Evolutionary conservation across 257 asterid species (phyloP), one percentile per base, ranked within the genome.

Genomic region (Ehretia macrophylla): DNA sequence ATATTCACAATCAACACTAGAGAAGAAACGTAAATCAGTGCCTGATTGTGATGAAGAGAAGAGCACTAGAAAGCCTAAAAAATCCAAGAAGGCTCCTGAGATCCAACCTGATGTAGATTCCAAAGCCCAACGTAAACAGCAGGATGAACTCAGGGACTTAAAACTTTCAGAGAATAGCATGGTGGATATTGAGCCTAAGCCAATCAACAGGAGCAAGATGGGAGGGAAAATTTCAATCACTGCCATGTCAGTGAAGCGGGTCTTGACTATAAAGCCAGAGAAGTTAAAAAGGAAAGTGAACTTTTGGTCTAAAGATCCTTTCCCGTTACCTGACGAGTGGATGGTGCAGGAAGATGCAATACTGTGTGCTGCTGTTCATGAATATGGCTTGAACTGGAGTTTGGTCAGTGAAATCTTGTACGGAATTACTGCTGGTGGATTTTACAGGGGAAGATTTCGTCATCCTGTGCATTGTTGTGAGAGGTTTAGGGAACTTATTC

Each of bases 391-490:
- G 61, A 84, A 89, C 61, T 93, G 99, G 99, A 71, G 74, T 65
- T 76, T 93, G 75, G 87, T 79, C 46, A 85, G 97, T 86, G 97
- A 89, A 37, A 76, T 81, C 67, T 67, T 93, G 76, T 72, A 83
- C 47, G 92, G 90, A 32, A 69, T 77, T 77, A 69, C 86, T 53
- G 76, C 86, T 58, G 97, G 99, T 35, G 99, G 99, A 52, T 72
- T 66, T 59, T 93, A 81, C 67, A 74, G 86, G 22, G 99, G 99
- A 54, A 80, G 86, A 79, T 86, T 75, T 68, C 95, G 97, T 52
- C 88, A 86, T 75, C 95, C 91, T 58, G 77, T 80, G 48, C 95
- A 89, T 72, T 93, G 99, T 75, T 84, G 92, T 44, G 99, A 93
- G 81, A 87, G 99, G 70, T 86, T 80, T 72, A 81, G 99, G 87